Base-by-base conservation (phyloP, 495 filamentous ascomycete genomes). In the Tetracladium marchalianum region DNA sequence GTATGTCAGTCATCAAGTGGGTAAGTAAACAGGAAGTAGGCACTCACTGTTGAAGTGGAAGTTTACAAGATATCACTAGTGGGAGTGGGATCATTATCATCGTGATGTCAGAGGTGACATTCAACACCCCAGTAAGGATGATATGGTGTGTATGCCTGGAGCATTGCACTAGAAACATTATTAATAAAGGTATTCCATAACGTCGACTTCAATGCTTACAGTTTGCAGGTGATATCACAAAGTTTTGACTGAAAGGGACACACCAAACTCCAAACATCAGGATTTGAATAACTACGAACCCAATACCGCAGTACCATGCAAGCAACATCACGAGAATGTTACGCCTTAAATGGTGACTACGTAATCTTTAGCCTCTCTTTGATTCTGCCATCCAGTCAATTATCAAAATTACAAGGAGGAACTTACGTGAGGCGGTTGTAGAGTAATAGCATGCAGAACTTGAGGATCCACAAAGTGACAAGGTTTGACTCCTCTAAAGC, bases 81-180 rank as follows among this genome's bases (percentile, higher is more conserved):
- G 63, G 63, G 1, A 65, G 32, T 1, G 61, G 43, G 41, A 66
- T 56, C 46, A 42, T 27, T n/a, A 66, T 51, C 50, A 66, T 61
- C 33, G 47, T 11, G 6, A 62, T 13, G 38, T 66, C 64, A 22
- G 56, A 58, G 24, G 50, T 55, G 47, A 66, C 51, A 51, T 66
- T 62, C 49, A 66, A 58, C 38, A 49, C 41, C 5, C 43, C 67
- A 52, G 76, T 65, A 10, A 72, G 55, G 51, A 77, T 73, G 46
- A 68, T 66, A 54, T 75, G 76, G 53, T 73, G 60, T 34, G 71
- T 65, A 42, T 70, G 75, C 9, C 66, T 65, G 8, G 64, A 66
- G 46, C 75, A 77, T 64, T 77, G 70, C 22, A 61, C 51, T 56
- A 33, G 40, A 66, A 60, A 43, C 65, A 62, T 19, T 64, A 33